phyloP scores from a whole-genome alignment of 805 yeast species.

The Candida ponderosae region DNA sequence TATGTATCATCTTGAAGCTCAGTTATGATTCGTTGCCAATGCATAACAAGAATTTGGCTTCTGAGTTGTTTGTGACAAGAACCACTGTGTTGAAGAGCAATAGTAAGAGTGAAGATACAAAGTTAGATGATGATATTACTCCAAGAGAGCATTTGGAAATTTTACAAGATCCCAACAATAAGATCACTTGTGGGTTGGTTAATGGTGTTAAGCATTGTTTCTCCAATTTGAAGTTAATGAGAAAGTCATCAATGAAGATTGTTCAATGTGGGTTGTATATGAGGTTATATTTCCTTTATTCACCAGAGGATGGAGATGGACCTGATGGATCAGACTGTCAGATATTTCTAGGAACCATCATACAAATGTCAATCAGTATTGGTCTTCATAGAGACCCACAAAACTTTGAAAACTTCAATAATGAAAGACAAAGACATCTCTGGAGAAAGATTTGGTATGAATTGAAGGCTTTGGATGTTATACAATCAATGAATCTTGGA shows the following conservation, averaged over 20 bases:
- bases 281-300: conserved; percentile 44
- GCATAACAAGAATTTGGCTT: conserved; percentile 26
- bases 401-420: conserved; percentile 35
- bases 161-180: conserved; percentile 32
- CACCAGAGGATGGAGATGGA: conserved; percentile 55
- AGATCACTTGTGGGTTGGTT: conserved; percentile 30
- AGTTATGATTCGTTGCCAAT: conserved; percentile 49
- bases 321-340: conserved; percentile 53
- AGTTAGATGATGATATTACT: neutral
- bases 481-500: conserved; percentile 34
- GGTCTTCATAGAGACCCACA: conserved; percentile 67
- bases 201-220: conserved; percentile 39
- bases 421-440: conserved; percentile 34
- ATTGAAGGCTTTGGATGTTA: conserved; percentile 32
- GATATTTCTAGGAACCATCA: conserved; percentile 44
- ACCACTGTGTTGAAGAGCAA: conserved; percentile 2
- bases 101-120: conserved; percentile 1
- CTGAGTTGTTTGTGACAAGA: conserved; percentile 23
- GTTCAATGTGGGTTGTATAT: conserved; percentile 55
- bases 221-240: conserved; percentile 32
- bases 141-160: too few relatives aligned
- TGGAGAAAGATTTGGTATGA: conserved; percentile 56
- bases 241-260: conserved; percentile 38
- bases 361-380: conserved; percentile 60
- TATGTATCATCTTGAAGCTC: conserved; percentile 43